Evolutionary conservation across 2,329 filamentous ascomycete species (phyloP).

Genomic region (Byssochlamys sp.): DNA sequence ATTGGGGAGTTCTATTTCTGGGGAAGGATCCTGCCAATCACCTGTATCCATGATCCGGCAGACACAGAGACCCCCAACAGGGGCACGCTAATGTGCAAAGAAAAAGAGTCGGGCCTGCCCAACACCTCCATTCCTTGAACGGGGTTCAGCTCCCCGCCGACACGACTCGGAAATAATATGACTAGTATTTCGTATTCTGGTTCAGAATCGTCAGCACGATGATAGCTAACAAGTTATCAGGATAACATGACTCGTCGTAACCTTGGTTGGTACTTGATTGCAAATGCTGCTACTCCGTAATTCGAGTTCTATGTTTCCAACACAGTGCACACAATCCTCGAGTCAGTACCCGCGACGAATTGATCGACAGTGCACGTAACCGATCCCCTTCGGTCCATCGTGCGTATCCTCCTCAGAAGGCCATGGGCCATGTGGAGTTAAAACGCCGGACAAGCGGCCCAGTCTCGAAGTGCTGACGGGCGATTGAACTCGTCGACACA

Average conservation of each 20-base stretch:
- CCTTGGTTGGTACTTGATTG: background rate
- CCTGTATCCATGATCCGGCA: too few relatives aligned
- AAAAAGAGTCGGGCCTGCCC: background rate
- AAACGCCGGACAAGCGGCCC: background rate
- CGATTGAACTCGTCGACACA: background rate
- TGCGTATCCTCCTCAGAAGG: background rate
- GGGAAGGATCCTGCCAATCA: background rate
- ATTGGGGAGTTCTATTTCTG: background rate
- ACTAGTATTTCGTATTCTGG: background rate
- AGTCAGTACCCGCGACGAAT: background rate
- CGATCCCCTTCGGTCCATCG: background rate
- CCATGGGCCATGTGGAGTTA: background rate
- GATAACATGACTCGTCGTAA: background rate
- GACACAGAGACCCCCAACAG: background rate
- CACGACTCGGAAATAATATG: background rate
- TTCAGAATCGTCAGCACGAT: background rate
- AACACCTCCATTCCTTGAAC: background rate
- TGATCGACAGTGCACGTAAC: background rate
- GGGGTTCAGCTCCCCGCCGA: background rate
- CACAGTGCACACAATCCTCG: background rate
- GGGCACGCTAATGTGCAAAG: background rate
- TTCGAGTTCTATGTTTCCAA: background rate
- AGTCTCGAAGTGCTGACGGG: background rate
- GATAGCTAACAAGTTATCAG: background rate
- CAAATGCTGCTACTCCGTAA: background rate